Base-by-base conservation (phyloP, 805 yeast species). In the Sungouiozyma ichnusensis region DNA sequence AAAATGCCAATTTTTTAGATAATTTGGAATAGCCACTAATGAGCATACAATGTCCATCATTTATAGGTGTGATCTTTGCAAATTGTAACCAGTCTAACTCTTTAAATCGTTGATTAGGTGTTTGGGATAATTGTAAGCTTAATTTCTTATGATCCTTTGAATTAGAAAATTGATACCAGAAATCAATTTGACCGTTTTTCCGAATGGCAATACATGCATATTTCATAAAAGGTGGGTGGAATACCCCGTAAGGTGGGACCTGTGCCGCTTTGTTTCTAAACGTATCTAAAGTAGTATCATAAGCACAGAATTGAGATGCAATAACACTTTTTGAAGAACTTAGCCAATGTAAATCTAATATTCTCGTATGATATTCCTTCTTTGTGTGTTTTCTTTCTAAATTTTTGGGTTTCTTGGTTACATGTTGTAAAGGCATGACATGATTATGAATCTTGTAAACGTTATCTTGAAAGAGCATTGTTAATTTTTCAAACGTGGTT, bases 311-410 rank as follows among this genome's bases (percentile, higher is more conserved):
- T 41, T 54, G 58, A 3, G 63, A 55, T 2, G 53, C 45, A 33
- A 62, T 57, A 13, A 57, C 49, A 17, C 62, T 58, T 39, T 62
- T 61, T 4, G 73, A 64, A 24, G 70, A 65, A 8, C 69, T 59
- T 5, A 63, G 54, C 52, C 76, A 64, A 38, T 60, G 57, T 65
- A 74, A 73, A 47, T 71, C 75, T 16, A 58, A 41, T 3, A 60
- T 48, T 4, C 68, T 43, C 5, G 64, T 56, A 40, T 54, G 56
- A 35, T 57, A 58, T 44, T 58, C 62, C 33, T 58, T 58, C 35
- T 60, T 62, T 14, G 60, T 66, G 63, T 63, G 48, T 53, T 64
- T 54, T 56, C 62, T 43, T 42, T 58, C 73, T 59, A 69, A 38
- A 62, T 61, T 37, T 54, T 52, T 18, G 59, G 55, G 48, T 15